Evolutionary conservation across 2,329 filamentous ascomycete species (phyloP).

Genomic region (Calonectria naviculata): DNA sequence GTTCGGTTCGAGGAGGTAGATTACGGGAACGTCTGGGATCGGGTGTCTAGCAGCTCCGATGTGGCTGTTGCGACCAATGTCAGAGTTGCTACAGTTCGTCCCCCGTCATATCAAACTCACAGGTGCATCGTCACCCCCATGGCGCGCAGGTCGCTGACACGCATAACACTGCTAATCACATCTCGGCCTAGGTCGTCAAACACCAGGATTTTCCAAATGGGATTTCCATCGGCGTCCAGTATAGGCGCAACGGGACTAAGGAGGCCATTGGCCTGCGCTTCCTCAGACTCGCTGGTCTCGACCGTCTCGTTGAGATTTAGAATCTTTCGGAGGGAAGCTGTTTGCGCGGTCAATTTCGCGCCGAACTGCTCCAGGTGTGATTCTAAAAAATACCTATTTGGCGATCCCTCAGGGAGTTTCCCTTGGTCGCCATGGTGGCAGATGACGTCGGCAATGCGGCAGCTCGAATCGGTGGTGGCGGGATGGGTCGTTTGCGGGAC

Average conservation of each 20-base stretch:
- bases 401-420: conserved; percentile 60
- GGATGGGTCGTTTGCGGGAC: conserved; percentile 35
- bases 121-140: conserved; percentile 98
- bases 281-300: conserved; percentile 69
- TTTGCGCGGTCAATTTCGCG: conserved; percentile 13
- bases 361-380: not conserved
- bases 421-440: conserved; percentile 57
- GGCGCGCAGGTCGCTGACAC: conserved; percentile 90
- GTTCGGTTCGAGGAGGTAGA: conserved; percentile 95
- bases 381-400: conserved; percentile 54
- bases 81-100: conserved; percentile 29
- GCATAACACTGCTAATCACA: conserved; percentile 95
- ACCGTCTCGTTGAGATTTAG: conserved; percentile 89
- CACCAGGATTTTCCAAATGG: conserved; percentile 97
- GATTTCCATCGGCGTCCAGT: conserved; percentile 86
- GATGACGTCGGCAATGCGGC: conserved; percentile 34
- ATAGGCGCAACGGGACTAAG: conserved; percentile 80
- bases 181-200: conserved; percentile 93
- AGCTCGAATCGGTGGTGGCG: conserved; percentile 30
- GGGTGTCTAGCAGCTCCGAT: conserved; percentile 84
- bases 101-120: conserved; percentile 57
- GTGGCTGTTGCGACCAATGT: conserved; percentile 65
- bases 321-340: conserved; percentile 94
- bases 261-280: conserved; percentile 71
- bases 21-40: conserved; percentile 95